phyloP scores from a whole-genome alignment of 2,329 filamentous ascomycete genomes.

The Apiospora malaysiana region DNA sequence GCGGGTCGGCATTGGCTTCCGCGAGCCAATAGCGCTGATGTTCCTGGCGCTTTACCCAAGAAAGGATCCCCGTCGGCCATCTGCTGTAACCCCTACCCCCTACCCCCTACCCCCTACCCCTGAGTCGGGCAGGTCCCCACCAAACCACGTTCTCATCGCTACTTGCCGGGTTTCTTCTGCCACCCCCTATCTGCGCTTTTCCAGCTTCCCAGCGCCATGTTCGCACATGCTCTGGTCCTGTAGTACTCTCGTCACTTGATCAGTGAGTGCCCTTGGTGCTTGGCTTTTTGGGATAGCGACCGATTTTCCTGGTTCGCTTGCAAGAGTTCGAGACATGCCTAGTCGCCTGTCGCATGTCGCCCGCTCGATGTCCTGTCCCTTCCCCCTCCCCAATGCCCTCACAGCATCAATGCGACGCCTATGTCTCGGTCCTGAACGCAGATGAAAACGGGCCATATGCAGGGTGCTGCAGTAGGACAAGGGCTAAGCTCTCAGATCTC shows the following conservation, averaged over 20 bases:
- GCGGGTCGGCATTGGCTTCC: slow-evolving; percentile 41
- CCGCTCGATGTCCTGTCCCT: background rate
- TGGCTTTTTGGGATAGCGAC: too few species aligned
- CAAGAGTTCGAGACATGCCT: background rate
- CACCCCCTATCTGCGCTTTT: slow-evolving; percentile 3
- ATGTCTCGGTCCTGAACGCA: background rate
- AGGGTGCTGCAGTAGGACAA: slow-evolving; percentile 11
- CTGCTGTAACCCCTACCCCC: background rate
- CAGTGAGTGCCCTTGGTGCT: background rate
- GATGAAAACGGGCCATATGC: slow-evolving; percentile 10
- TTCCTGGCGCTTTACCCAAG: slow-evolving; percentile 46
- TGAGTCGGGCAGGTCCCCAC: background rate
- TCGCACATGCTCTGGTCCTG: background rate
- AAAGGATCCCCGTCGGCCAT: slow-evolving; percentile 3
- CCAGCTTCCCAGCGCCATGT: background rate
- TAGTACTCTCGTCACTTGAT: background rate
- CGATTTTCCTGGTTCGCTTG: background rate
- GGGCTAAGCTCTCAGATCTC: slow-evolving; percentile 13
- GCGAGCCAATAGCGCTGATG: slow-evolving; percentile 47
- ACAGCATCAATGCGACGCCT: background rate
- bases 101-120: background rate
- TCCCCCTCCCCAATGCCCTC: background rate
- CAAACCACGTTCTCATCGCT: background rate
- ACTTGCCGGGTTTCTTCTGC: slow-evolving; percentile 13
- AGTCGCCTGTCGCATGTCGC: too few species aligned